Conservation (phyloP, 257 asterid species). For the Solanum bulbocastanum region DNA sequence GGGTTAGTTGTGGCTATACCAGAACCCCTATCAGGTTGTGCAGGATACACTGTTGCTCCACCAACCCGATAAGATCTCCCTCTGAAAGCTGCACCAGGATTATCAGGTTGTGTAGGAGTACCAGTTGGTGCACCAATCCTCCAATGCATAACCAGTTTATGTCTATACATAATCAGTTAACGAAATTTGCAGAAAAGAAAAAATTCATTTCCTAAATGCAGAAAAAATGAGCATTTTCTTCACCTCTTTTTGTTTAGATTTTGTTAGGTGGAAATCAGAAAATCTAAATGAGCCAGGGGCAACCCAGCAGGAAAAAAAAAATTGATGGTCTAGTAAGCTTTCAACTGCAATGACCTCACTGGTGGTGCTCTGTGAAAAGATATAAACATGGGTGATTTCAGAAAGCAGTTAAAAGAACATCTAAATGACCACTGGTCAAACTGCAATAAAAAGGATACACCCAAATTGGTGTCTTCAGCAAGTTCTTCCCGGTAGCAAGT, state of each 20-base stretch:
- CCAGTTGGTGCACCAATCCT: slow-evolving; percentile 56
- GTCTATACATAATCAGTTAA: slow-evolving; percentile 41
- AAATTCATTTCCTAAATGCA: background rate
- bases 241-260: background rate
- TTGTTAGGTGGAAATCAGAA: background rate
- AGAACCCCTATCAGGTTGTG: slow-evolving; percentile 47
- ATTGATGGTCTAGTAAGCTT: background rate
- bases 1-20: slow-evolving; percentile 27
- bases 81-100: slow-evolving; percentile 53
- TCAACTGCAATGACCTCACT: background rate
- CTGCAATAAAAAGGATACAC: slow-evolving; percentile 66
- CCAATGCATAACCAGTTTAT: slow-evolving; percentile 49
- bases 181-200: slow-evolving; percentile 16
- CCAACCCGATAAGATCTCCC: slow-evolving; percentile 75
- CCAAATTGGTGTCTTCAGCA: slow-evolving; percentile 62
- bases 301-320: background rate
- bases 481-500: slow-evolving; percentile 73
- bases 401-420: background rate
- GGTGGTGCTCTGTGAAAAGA: background rate
- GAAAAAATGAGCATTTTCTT: background rate
- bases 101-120: slow-evolving; percentile 1
- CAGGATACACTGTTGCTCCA: slow-evolving; percentile 21
- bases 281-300: background rate
- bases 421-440: background rate
- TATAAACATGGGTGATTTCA: background rate